These are phyloP conservation scores for Penicillium psychrosexuale DNA, from an alignment of 2,329 filamentous ascomycete species.

Conservation along the genomic window DNA sequence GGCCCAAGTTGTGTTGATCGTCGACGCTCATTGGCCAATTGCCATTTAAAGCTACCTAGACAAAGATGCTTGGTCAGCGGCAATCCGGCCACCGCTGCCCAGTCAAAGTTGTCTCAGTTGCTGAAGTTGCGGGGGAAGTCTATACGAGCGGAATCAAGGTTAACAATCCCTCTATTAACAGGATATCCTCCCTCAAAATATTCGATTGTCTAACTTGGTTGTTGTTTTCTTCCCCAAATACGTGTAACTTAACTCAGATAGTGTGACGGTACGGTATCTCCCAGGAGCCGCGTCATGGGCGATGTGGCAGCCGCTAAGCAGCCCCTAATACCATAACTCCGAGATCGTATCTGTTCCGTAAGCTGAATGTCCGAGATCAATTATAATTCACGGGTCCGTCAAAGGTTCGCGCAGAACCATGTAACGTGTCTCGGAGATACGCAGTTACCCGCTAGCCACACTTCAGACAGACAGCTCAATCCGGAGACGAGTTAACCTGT, in stretches of 20 bases:
- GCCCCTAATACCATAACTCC: not conserved
- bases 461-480: not conserved
- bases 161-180: not conserved
- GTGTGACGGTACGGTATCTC: constrained; percentile 13
- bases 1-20: not conserved
- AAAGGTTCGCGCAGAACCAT: not conserved
- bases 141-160: not conserved
- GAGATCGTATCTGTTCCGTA: not conserved
- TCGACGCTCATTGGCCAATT: not conserved
- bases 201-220: not conserved
- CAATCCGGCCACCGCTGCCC: not conserved
- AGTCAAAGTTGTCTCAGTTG: not conserved
- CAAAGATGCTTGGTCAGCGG: not conserved
- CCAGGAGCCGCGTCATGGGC: constrained; percentile 14
- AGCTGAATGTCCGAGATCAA: no score
- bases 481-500: not conserved
- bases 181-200: not conserved
- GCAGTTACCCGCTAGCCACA: not conserved
- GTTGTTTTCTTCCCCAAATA: not conserved
- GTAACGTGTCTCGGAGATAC: not conserved
- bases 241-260: not conserved
- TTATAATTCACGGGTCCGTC: not conserved
- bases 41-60: not conserved
- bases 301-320: constrained; percentile 7
- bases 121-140: not conserved